These are phyloP conservation scores for Acanthamoeba rhysodes DNA, from an alignment of 208 protist species.

Conservation along the genomic window DNA sequence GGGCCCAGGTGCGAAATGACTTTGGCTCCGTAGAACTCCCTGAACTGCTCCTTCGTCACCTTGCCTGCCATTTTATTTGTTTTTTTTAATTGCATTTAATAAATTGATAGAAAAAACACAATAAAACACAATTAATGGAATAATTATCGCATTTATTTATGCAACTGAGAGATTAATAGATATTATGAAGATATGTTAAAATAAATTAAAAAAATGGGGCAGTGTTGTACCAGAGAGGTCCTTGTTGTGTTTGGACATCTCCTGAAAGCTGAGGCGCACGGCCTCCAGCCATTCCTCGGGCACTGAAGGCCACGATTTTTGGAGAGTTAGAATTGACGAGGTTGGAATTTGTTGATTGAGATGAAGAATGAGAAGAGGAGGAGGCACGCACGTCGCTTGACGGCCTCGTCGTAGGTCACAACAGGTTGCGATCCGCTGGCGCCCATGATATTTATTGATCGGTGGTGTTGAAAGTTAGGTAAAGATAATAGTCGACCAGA, in stretches of 20 bases:
- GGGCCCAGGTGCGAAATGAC: not conserved
- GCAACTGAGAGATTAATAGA: too few relatives aligned
- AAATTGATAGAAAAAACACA: too few relatives aligned
- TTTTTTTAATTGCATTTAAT: too few relatives aligned
- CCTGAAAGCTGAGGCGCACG: slow-evolving; percentile 31
- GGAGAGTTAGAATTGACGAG: too few relatives aligned
- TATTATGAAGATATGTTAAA: too few relatives aligned
- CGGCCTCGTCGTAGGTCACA: slow-evolving; percentile 35
- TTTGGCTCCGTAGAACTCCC: slow-evolving; percentile 9
- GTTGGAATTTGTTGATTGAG: too few relatives aligned
- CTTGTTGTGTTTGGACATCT: slow-evolving; percentile 51
- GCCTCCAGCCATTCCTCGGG: slow-evolving; percentile 43
- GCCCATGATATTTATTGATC: not conserved
- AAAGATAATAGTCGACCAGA: too few relatives aligned
- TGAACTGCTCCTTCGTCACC: slow-evolving; percentile 34
- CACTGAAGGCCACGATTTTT: not conserved
- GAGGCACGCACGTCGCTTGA: not conserved
- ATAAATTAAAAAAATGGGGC: not conserved
- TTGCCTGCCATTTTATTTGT: not conserved
- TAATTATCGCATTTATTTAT: not conserved
- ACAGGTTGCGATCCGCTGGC: slow-evolving; percentile 44
- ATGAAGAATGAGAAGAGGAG: not conserved
- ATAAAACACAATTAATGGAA: not conserved
- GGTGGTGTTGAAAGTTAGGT: too few relatives aligned
- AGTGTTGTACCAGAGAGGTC: not conserved